Evolutionary conservation across 1,284 basidiomycete species (phyloP), one percentile per base, ranked within the genome.

Genomic region (Chondrostereum purpureum): DNA sequence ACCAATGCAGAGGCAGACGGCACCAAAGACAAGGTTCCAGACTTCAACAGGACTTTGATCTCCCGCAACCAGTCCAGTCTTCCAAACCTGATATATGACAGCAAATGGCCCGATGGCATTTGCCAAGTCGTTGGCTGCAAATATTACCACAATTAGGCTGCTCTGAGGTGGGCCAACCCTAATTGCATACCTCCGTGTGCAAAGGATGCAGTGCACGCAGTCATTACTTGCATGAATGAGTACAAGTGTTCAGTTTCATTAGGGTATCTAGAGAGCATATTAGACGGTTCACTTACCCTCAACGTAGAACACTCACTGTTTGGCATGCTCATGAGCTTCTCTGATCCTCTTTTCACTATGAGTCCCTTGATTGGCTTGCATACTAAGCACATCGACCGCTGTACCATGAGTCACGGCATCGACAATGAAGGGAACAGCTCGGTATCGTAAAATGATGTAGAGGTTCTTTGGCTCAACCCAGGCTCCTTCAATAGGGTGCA

Each of bases 161-260:
- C n/a, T n/a, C n/a, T n/a, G n/a, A n/a, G n/a, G n/a, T n/a, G n/a
- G n/a, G n/a, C n/a, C n/a, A n/a, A n/a, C n/a, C n/a, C n/a, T n/a
- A 8, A 31, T n/a, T 31, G 27, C 27, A 8, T n/a, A 31, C 27
- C 27, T 8, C 60, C 60, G 33, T 62, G 60, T 8, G 60, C 59
- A 43, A 62, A 62, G 14, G 59, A 60, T 19, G 60, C 59, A 16
- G 57, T 57, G 46, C 60, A 62, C 16, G 60, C 60, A 24, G 58
- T 62, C 49, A 62, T 50, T 31, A 62, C 59, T 54, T 62, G 60
- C 17, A 62, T 46, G 54, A 62, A 62, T 12, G 55, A 57, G 51
- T 56, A 62, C n/a, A 60, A 47, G 40, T 62, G 60, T 50, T 62
- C 60, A 24, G 58, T 60, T 35, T 60, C 55, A 44, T 62, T 62